Evolutionary conservation across 208 protist genomes (phyloP).

Genomic region (Leishmania tropica): DNA sequence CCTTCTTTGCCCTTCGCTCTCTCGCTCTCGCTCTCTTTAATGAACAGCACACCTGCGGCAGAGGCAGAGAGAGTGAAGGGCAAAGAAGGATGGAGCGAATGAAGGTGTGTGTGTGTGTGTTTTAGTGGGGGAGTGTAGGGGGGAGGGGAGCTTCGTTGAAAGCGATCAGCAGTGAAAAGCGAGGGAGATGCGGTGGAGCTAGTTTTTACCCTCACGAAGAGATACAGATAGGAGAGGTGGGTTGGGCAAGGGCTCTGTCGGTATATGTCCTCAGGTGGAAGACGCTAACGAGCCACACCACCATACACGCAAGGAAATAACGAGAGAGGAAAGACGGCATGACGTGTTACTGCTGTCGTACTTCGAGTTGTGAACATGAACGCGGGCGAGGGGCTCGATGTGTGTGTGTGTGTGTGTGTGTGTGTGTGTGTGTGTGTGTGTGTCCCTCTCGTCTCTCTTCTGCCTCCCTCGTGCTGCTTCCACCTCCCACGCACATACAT

Average conservation of each 20-base stretch:
- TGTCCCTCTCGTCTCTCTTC: not conserved
- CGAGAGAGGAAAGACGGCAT: not conserved
- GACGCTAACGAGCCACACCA: conserved; percentile 3
- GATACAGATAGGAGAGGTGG: not conserved
- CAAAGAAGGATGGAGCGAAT: not conserved
- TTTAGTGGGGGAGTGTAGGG: not conserved
- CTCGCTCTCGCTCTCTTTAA: not conserved
- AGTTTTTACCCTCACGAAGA: not conserved
- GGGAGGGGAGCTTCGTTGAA: not conserved
- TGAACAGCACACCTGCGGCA: not conserved
- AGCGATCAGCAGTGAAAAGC: not conserved
- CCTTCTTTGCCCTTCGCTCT: not conserved
- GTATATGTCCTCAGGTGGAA: not conserved
- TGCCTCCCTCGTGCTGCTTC: not conserved
- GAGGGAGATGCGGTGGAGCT: not conserved
- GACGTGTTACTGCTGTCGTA: not conserved
- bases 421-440: not conserved
- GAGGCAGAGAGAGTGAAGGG: not conserved
- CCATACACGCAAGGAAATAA: not conserved
- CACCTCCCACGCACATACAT: not conserved
- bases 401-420: not conserved
- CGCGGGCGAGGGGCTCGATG: not conserved
- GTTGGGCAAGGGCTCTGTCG: not conserved
- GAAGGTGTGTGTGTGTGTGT: not conserved
- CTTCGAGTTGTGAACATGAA: not conserved